A percentile compares a stretch with the other conserved stretches of the same genome.
phyloP scores from a whole-genome alignment of 2,329 filamentous ascomycete genomes.

The Pyrenochaeta sp. region DNA sequence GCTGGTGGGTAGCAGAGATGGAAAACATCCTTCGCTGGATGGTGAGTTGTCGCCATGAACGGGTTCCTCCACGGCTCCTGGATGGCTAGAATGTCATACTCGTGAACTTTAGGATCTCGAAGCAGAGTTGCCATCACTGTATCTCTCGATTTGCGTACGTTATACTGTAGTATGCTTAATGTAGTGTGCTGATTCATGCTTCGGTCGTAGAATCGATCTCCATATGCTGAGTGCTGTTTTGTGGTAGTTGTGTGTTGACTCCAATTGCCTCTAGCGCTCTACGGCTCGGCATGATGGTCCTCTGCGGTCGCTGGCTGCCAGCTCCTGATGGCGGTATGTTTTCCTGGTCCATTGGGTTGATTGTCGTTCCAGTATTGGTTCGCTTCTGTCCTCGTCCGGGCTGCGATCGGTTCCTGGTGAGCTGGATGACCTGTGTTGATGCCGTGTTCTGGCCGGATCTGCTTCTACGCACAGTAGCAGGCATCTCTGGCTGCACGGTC shows the following conservation, averaged over 20 bases:
- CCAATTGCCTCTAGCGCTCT: slow-evolving; percentile 7
- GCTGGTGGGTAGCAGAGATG: no score
- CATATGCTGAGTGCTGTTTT: slow-evolving; percentile 7
- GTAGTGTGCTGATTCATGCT: slow-evolving; percentile 11
- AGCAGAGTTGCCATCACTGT: no score
- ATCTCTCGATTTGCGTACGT: no score
- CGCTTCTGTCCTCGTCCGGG: slow-evolving; percentile 11
- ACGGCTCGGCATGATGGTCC: background rate
- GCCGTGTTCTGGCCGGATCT: background rate
- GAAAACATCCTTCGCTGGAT: no score
- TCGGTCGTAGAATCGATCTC: slow-evolving; percentile 10
- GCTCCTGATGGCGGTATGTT: background rate
- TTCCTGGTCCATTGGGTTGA: slow-evolving; percentile 1
- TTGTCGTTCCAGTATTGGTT: slow-evolving; percentile 9
- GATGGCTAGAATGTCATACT: no score
- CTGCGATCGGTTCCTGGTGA: slow-evolving; percentile 5
- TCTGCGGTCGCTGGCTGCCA: slow-evolving; percentile 2
- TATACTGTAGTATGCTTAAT: slow-evolving; percentile 26
- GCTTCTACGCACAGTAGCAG: background rate
- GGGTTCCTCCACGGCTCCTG: no score
- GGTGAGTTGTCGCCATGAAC: no score
- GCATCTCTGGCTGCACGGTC: slow-evolving; percentile 3
- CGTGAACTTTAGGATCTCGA: no score
- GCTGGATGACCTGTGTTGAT: background rate
- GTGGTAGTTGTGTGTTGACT: background rate